Evolutionary conservation across 345 rosid species (phyloP).

Genomic region (Bruguiera parviflora): DNA sequence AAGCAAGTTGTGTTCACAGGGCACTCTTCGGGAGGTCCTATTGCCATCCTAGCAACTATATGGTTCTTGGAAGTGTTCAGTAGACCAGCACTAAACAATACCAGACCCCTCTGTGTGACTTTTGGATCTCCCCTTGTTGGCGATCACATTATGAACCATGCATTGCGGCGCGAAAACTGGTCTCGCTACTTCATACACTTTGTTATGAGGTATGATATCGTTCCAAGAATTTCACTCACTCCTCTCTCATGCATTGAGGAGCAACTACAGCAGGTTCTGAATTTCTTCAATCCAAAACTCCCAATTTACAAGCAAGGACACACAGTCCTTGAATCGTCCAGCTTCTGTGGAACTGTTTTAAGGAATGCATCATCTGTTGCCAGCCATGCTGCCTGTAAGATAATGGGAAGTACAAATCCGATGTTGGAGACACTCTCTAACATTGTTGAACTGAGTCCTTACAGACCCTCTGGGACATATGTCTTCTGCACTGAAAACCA

Average conservation of each 20-base stretch:
- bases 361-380: constrained; percentile 51
- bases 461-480: constrained; percentile 68
- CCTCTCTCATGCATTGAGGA: constrained; percentile 37
- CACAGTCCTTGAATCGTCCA: background rate
- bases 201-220: constrained; percentile 57
- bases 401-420: constrained; percentile 65
- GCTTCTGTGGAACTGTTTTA: constrained; percentile 48
- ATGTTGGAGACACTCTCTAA: constrained; percentile 53
- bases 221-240: constrained; percentile 65
- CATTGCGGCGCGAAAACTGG: constrained; percentile 72
- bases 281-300: constrained; percentile 24
- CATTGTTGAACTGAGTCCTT: constrained; percentile 70
- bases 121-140: constrained; percentile 84
- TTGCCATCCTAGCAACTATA: constrained; percentile 62
- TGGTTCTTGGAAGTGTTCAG: constrained; percentile 51
- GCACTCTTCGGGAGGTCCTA: constrained; percentile 73
- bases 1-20: constrained; percentile 74
- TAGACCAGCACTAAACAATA: background rate
- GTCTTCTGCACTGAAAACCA: constrained; percentile 50
- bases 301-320: constrained; percentile 1
- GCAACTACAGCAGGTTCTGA: constrained; percentile 29
- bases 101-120: constrained; percentile 53
- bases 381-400: constrained; percentile 51
- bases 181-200: constrained; percentile 56
- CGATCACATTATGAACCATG: constrained; percentile 55